Conservation (phyloP, 768 basidiomycete species). For the Leccinum pellstonianum region DNA sequence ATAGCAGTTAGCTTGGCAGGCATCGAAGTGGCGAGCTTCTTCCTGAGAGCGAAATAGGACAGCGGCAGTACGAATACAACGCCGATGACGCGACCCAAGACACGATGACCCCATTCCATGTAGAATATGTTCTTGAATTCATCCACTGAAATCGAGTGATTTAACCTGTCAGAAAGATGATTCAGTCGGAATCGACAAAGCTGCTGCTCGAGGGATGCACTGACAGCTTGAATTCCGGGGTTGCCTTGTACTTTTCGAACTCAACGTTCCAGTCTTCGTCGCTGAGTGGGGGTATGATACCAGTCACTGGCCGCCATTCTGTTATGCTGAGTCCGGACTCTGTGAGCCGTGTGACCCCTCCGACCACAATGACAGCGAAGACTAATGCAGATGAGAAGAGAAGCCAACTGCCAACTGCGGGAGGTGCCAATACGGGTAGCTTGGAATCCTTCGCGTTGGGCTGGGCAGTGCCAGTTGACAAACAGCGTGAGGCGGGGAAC, state of each 20-base stretch:
- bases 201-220: constrained; percentile 31
- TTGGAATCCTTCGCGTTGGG: constrained; percentile 21
- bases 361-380: constrained; percentile 91
- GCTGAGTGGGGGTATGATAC: constrained; percentile 79
- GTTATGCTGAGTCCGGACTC: constrained; percentile 98
- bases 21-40: constrained; percentile 63
- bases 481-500: constrained; percentile 36
- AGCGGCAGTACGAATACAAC: constrained; percentile 82
- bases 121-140: constrained; percentile 97
- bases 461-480: constrained; percentile 36
- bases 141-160: constrained; percentile 80
- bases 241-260: constrained; percentile 91
- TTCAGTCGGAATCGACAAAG: not conserved
- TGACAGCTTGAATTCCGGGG: constrained; percentile 94
- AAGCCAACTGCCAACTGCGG: constrained; percentile 81
- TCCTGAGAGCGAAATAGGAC: constrained; percentile 72
- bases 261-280: constrained; percentile 78
- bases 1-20: constrained; percentile 67
- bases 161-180: constrained; percentile 54
- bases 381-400: constrained; percentile 81
- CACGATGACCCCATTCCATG: constrained; percentile 97
- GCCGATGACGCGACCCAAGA: constrained; percentile 87
- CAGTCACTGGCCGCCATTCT: constrained; percentile 94
- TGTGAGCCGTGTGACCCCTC: constrained; percentile 93
- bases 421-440: constrained; percentile 61